Percentiles rank a stretch among this genome's conserved stretches.
phyloP scores from a whole-genome alignment of 331 rosid species.

The Cydonia oblonga region DNA sequence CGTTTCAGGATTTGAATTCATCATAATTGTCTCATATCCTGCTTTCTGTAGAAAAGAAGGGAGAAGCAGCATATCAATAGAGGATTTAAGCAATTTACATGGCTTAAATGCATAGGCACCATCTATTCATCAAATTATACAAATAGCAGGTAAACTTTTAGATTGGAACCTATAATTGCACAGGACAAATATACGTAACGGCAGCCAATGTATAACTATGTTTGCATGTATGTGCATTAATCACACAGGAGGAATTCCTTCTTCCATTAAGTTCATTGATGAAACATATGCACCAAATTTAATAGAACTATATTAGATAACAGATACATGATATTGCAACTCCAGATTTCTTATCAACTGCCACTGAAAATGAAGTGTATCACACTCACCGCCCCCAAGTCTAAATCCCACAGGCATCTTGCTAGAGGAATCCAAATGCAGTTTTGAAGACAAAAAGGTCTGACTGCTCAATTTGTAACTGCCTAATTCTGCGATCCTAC shows the following conservation, averaged over 20 bases:
- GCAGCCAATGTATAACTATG: neutral
- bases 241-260: neutral
- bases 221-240: neutral
- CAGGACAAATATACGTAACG: neutral
- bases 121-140: neutral
- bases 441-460: neutral
- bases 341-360: neutral
- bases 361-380: neutral
- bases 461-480: neutral
- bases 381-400: neutral
- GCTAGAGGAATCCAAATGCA: neutral
- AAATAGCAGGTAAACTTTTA: neutral
- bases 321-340: neutral
- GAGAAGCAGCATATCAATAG: neutral
- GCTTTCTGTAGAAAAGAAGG: slow-evolving; percentile 56
- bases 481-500: neutral
- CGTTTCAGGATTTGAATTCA: slow-evolving; percentile 98
- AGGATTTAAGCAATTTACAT: neutral
- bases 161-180: neutral
- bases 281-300: neutral
- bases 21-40: slow-evolving; percentile 94
- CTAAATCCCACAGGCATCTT: neutral
- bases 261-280: neutral
- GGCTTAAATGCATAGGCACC: neutral
- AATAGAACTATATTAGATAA: no score